Percentiles rank a stretch among this genome's conserved stretches.
These are phyloP conservation scores for Plasmodium reichenowi DNA, from an alignment of 169 alveolate species.

Conservation along the genomic window DNA sequence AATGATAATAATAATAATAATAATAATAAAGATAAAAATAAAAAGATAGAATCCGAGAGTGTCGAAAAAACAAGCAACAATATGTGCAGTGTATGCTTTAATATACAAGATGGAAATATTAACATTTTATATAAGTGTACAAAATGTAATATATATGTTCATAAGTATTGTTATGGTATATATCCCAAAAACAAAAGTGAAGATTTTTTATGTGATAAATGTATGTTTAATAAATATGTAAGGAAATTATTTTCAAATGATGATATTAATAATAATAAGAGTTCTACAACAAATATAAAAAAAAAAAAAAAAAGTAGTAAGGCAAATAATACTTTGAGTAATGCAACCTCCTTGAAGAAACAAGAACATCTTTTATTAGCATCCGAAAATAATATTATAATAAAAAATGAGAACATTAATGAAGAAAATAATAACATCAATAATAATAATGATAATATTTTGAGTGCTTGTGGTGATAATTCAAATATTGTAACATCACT, in stretches of 20 bases:
- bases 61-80: not conserved
- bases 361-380: too few species aligned
- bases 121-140: constrained; percentile 40
- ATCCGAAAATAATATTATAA: too few species aligned
- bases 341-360: not conserved
- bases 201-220: constrained; percentile 61
- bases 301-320: constrained; percentile 25
- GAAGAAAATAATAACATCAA: not conserved
- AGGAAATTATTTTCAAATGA: constrained; percentile 4
- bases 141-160: constrained; percentile 28
- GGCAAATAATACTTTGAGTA: not conserved
- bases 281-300: constrained; percentile 1
- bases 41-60: not conserved
- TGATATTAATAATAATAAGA: not conserved
- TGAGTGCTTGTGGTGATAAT: not conserved
- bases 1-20: not conserved
- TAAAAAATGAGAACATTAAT: not conserved
- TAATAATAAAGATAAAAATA: constrained; percentile 14
- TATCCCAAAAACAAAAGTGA: constrained; percentile 49
- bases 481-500: not conserved
- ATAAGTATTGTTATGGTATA: constrained; percentile 60
- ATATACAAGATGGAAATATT: constrained; percentile 20
- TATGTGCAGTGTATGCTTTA: constrained; percentile 56
- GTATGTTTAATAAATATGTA: constrained; percentile 10
- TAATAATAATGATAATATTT: not conserved